Evolutionary conservation across 306 rosid species (phyloP).

Genomic region (Cucurbita ficifolia): DNA sequence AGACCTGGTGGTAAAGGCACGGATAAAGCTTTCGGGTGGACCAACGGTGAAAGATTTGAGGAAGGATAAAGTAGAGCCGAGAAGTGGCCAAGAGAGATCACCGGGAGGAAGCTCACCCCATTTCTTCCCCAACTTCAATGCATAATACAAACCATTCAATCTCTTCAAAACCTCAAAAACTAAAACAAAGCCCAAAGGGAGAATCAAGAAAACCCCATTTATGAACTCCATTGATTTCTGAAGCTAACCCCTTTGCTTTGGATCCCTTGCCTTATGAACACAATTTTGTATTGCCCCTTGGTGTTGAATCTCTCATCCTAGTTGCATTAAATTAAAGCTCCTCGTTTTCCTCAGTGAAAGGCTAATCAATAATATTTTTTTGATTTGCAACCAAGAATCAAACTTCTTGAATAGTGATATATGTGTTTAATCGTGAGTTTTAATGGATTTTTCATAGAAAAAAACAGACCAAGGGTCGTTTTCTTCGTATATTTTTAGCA

Average conservation of each 20-base stretch:
- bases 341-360: not conserved
- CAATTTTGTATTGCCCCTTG: no score
- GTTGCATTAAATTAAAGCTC: no score
- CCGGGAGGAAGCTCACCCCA: slow-evolving; percentile 5
- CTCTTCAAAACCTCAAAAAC: slow-evolving; percentile 6
- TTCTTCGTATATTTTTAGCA: no score
- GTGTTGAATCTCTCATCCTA: not conserved
- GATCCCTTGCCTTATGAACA: no score
- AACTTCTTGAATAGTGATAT: not conserved
- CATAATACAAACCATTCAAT: slow-evolving; percentile 11
- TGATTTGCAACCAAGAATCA: not conserved
- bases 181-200: not conserved
- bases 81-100: slow-evolving; percentile 14
- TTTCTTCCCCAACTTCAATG: not conserved
- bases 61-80: slow-evolving; percentile 1
- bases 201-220: not conserved
- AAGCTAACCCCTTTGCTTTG: not conserved
- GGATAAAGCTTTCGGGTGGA: not conserved
- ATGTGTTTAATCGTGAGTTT: not conserved
- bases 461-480: no score
- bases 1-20: not conserved
- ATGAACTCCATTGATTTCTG: not conserved
- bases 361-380: not conserved
- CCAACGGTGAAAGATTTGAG: not conserved
- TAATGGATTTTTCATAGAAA: no score